These are phyloP conservation scores for Lipomyces chichibuensis DNA, from an alignment of 805 yeast genomes.

Conservation along the genomic window DNA sequence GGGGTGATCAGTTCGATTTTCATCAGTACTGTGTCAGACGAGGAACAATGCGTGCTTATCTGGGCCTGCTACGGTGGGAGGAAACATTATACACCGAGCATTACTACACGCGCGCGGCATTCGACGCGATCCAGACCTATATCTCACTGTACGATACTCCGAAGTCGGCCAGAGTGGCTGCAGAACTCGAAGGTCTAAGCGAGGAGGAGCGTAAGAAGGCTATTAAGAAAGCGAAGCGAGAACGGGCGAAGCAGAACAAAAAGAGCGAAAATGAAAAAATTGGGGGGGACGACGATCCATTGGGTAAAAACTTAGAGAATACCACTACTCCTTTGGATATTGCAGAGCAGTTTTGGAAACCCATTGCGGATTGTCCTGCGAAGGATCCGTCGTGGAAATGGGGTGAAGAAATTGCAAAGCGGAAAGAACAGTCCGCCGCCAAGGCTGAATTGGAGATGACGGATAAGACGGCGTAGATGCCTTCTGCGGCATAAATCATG, in stretches of 20 bases:
- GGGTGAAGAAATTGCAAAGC: slow-evolving; percentile 18
- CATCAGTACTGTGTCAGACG: slow-evolving; percentile 88
- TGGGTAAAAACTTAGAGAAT: slow-evolving; percentile 50
- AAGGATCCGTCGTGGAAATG: slow-evolving; percentile 1
- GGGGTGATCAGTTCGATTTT: slow-evolving; percentile 89
- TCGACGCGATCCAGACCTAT: slow-evolving; percentile 64
- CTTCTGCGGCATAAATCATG: neutral
- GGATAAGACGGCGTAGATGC: neutral
- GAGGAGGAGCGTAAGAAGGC: slow-evolving; percentile 43
- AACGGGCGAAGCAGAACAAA: slow-evolving; percentile 51
- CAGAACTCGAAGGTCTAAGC: slow-evolving; percentile 39
- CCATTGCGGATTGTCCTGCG: slow-evolving; percentile 28
- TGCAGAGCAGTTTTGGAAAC: slow-evolving; percentile 50
- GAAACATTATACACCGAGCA: slow-evolving; percentile 72
- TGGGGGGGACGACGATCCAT: slow-evolving; percentile 52
- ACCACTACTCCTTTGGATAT: slow-evolving; percentile 50
- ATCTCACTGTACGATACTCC: slow-evolving; percentile 47
- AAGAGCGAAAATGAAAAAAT: slow-evolving; percentile 43
- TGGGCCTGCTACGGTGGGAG: slow-evolving; percentile 80
- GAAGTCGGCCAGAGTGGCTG: slow-evolving; percentile 26
- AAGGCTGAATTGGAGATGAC: neutral
- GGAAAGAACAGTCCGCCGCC: neutral
- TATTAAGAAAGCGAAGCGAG: slow-evolving; percentile 48
- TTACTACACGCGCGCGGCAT: slow-evolving; percentile 63
- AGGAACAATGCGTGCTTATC: slow-evolving; percentile 85